Percentiles rank a stretch among this genome's conserved stretches.
phyloP scores from a whole-genome alignment of 306 rosid species.

The Lablab purpureus region DNA sequence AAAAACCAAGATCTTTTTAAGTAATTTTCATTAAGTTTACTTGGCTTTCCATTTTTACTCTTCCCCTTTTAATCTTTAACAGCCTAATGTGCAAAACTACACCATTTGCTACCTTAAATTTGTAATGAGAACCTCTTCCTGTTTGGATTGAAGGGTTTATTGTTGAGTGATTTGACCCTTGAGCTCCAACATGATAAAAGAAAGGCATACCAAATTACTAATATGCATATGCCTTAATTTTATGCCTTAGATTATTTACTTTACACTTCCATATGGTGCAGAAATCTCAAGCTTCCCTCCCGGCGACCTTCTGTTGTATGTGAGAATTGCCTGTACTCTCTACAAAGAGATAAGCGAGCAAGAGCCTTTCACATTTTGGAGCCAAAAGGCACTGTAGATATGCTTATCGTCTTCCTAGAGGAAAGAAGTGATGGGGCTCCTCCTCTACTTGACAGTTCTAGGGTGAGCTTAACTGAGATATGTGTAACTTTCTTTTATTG shows the following conservation, averaged over 20 bases:
- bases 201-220: background rate
- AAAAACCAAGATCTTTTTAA: background rate
- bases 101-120: background rate
- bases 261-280: constrained; percentile 45
- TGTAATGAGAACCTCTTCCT: constrained; percentile 8
- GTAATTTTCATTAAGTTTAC: background rate
- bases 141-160: background rate
- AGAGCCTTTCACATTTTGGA: constrained; percentile 95
- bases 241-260: constrained; percentile 24
- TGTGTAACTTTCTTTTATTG: background rate
- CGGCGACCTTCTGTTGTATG: constrained; percentile 89
- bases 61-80: background rate
- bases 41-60: background rate
- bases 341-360: constrained; percentile 74
- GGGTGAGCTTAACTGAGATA: constrained; percentile 51
- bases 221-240: background rate
- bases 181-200: background rate
- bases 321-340: constrained; percentile 84
- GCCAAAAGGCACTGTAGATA: constrained; percentile 84
- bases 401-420: constrained; percentile 87
- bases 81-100: background rate
- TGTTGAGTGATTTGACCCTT: constrained; percentile 12
- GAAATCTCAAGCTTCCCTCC: constrained; percentile 95
- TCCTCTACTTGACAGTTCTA: constrained; percentile 56
- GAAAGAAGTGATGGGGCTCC: constrained; percentile 69